phyloP scores from a whole-genome alignment of 371 early-diverging fungal species.

The Syncephalis fuscata region DNA sequence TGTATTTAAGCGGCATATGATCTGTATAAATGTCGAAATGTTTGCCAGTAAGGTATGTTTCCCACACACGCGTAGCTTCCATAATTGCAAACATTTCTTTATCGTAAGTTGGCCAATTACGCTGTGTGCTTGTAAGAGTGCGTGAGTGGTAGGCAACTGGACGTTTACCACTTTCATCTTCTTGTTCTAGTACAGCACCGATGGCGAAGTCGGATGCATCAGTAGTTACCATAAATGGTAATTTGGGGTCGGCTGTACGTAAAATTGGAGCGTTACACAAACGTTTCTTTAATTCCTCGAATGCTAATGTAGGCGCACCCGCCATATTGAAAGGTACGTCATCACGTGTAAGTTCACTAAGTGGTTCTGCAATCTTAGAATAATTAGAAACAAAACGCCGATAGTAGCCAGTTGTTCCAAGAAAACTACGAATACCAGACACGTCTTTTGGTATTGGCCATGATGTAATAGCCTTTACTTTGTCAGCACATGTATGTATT shows the following conservation, averaged over 20 bases:
- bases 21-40: constrained; percentile 11
- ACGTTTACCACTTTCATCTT: not conserved
- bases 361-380: constrained; percentile 17
- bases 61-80: constrained; percentile 8
- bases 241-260: constrained; percentile 8
- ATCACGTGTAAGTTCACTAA: constrained; percentile 16
- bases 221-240: constrained; percentile 11
- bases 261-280: constrained; percentile 9
- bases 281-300: constrained; percentile 8
- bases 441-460: constrained; percentile 11
- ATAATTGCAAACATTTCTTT: constrained; percentile 15
- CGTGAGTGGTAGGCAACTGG: not conserved
- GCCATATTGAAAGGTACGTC: constrained; percentile 5
- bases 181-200: constrained; percentile 15
- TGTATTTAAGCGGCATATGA: constrained; percentile 7
- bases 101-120: constrained; percentile 10
- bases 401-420: constrained; percentile 16
- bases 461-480: constrained; percentile 5
- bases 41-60: constrained; percentile 4
- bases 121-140: constrained; percentile 10
- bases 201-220: constrained; percentile 15
- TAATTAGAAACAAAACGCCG: constrained; percentile 14
- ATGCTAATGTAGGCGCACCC: constrained; percentile 13
- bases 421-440: constrained; percentile 15
- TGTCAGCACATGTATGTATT: constrained; percentile 4